A percentile compares a stretch with the other conserved stretches of the same genome.
Conservation (phyloP, 306 rosid genomes). For the Luffa aegyptiaca region DNA sequence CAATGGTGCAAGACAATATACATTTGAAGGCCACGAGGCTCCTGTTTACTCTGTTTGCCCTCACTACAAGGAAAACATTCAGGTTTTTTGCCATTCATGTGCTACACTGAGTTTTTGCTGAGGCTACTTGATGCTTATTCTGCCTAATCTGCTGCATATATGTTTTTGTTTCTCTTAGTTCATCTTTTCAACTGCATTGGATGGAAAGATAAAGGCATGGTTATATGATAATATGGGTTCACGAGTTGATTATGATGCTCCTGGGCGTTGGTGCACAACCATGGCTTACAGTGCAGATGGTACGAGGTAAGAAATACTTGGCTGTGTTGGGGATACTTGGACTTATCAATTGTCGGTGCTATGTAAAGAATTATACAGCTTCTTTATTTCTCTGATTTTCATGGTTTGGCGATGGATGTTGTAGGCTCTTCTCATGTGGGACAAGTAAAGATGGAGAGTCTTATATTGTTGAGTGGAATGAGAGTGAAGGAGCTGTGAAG, state of each 20-base stretch:
- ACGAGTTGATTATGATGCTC: constrained; percentile 95
- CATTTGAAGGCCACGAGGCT: constrained; percentile 93
- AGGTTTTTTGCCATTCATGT: constrained; percentile 35
- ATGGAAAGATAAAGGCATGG: constrained; percentile 98
- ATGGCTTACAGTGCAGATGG: constrained; percentile 96
- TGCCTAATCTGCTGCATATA: not conserved
- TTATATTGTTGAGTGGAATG: constrained; percentile 96
- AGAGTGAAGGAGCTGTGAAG: constrained; percentile 89
- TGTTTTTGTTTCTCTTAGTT: constrained; percentile 45
- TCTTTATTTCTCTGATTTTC: not conserved
- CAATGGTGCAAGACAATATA: constrained; percentile 56
- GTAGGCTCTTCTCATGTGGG: constrained; percentile 94
- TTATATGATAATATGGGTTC: constrained; percentile 87
- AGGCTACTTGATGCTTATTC: constrained; percentile 8
- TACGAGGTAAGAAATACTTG: constrained; percentile 47
- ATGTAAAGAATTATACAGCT: not conserved
- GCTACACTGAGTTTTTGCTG: not conserved
- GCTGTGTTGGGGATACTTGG: not conserved
- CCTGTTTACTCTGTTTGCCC: constrained; percentile 91
- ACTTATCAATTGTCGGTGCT: not conserved
- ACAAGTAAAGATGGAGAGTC: constrained; percentile 90
- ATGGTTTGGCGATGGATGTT: constrained; percentile 14
- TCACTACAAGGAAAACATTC: constrained; percentile 83
- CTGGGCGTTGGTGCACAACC: constrained; percentile 95
- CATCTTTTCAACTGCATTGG: constrained; percentile 89